Base-by-base conservation (phyloP, 768 basidiomycete genomes). In the Amanita muscaria region DNA sequence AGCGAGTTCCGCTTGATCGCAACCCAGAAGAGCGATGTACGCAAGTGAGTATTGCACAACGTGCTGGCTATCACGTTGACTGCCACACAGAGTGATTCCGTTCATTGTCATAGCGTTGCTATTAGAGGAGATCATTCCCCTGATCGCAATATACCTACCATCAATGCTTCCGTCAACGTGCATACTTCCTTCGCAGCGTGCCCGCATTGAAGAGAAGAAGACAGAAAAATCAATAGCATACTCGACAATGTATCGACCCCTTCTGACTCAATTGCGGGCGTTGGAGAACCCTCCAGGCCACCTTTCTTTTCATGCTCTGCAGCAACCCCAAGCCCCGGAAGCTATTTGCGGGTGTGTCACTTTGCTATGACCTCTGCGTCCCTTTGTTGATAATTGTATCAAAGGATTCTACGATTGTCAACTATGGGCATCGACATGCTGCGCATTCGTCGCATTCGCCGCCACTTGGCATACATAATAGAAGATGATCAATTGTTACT, bases 121-220 rank as follows among this genome's bases (percentile, higher is more conserved):
- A 11, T 66, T 88, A 1, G 89, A 92, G 60, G 89, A 92, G 61
- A 58, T 84, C 25, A 76, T 92, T 44, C 89, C 89, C 11, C 70
- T 92, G 49, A 76, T 90, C 49, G 87, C 87, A 21, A 76, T 92
- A 49, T 91, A 87, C 55, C 80, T 77, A n/a, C 89, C 89, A 2
- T 77, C 74, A 56, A 73, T 88, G 66, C 76, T 92, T 21, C 89
- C 89, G 1, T 90, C 88, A 2, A 91, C 89, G 0, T 90, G 88
- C 56, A 72, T 91, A 44, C 73, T 92, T 4, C 85, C 89, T 1
- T 80, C 83, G 10, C 89, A 92, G 64, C 77, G 72, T 29, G 68
- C 56, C 59, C 82, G 66, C 64, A 90, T 65, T 68, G 83, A 64
- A 56, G 68, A 59, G 50, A 70, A 59, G 69, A 78, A 64, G 60